These are phyloP conservation scores for Nannochloris sp. DNA, from an alignment of 139 green algal species.

Conservation along the genomic window DNA sequence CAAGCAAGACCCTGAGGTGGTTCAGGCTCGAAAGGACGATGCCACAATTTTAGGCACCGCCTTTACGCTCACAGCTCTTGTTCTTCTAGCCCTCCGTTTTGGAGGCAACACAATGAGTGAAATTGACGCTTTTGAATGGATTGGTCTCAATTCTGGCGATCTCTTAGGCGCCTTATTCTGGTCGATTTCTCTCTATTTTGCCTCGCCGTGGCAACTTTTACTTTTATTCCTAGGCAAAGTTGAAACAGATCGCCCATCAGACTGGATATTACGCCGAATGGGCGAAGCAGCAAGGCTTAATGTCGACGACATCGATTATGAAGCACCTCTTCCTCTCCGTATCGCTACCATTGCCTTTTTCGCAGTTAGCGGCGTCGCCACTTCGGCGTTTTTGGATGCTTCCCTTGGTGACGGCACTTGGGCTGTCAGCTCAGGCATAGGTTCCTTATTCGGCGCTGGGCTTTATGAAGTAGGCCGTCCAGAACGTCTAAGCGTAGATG, in stretches of 20 bases:
- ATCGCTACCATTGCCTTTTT: constrained; percentile 19
- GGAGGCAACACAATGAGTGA: background rate
- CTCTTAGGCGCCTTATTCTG: constrained; percentile 40
- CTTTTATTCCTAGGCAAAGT: constrained; percentile 69
- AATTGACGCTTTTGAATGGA: background rate
- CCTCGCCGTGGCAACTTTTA: constrained; percentile 50
- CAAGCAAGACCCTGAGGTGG: no score
- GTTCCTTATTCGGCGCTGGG: constrained; percentile 41
- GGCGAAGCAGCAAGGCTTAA: constrained; percentile 3
- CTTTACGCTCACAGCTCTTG: constrained; percentile 3
- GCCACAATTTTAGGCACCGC: no score
- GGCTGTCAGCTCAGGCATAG: constrained; percentile 50
- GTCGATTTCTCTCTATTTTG: constrained; percentile 45
- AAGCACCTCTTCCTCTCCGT: constrained; percentile 20
- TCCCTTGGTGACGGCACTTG: constrained; percentile 41
- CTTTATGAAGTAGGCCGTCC: constrained; percentile 71
- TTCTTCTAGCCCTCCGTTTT: constrained; percentile 6
- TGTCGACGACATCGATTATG: constrained; percentile 39
- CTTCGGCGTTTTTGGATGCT: constrained; percentile 7
- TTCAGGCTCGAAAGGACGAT: no score
- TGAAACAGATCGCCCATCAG: constrained; percentile 60
- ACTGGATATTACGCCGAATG: constrained; percentile 47
- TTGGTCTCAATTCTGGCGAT: constrained; percentile 25
- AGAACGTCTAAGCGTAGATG: constrained; percentile 32
- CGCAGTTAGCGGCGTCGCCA: constrained; percentile 17